Base-by-base conservation (phyloP, 768 basidiomycete species). In the Leucocoprinus leucothites region DNA sequence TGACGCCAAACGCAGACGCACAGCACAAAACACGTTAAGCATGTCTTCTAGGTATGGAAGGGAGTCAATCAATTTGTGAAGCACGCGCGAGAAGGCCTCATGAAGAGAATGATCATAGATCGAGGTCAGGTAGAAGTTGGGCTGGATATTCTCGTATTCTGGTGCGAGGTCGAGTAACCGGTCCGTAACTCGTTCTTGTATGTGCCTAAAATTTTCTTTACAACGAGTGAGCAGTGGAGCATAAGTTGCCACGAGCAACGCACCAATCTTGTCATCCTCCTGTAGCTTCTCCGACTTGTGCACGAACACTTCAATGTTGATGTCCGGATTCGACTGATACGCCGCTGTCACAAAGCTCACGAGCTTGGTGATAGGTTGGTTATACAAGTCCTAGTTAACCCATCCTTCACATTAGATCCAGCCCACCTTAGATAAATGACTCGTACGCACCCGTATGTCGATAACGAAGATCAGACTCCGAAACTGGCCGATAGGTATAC, bases 221-320 rank as follows among this genome's bases (percentile, higher is more conserved):
- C 9, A 18, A 21, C 5, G 25, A 54, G 49, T 43, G 35, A 34
- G 9, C 22, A 19, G 36, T 2, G 36, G 49, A 46, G 47, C 56
- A 53, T 31, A 26, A 26, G 49, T 4, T 9, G 34, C 22, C 28
- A 34, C 11, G 35, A n/a, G 16, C 14, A 21, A 65, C 82, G 21
- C 61, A 93, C 92, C 92, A 53, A 89, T 84, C 67, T 93, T 89
- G 67, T 96, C 94, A 59, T 95, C 94, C 61, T 96, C 93, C 55
- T 87, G 85, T 41, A 96, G 74, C 46, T 86, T 89, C 70, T 98
- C 96, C 6, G 91, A 88, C 70, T 98, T 98, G 72, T 98, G 96
- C 5, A 95, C 90, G 62, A 98, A 97, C 28, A 98, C 86, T 65
- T 96, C 92, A 24, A 98, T 78, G 60, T 85, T 82, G 56, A 95